phyloP scores from a whole-genome alignment of 1,284 basidiomycete species.

The Malassezia globosa region DNA sequence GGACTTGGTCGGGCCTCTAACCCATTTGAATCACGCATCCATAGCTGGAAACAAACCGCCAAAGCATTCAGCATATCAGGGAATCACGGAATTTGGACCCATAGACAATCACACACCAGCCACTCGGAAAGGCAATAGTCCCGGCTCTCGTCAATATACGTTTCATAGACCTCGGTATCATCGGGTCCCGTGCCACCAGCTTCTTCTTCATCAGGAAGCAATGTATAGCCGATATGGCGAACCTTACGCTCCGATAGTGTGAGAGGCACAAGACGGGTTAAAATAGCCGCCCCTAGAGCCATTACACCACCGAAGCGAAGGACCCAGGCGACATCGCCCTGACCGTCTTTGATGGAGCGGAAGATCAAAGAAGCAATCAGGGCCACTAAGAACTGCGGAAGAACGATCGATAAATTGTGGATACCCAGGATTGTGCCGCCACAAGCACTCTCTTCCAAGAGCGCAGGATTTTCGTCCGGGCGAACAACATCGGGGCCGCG shows the following conservation, averaged over 20 bases:
- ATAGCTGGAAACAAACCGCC: no score
- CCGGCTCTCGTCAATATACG: no score
- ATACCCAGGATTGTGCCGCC: slow-evolving; percentile 91
- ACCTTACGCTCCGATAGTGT: slow-evolving; percentile 22
- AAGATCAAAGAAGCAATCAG: slow-evolving; percentile 81
- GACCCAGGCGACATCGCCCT: slow-evolving; percentile 64
- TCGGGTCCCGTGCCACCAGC: neutral
- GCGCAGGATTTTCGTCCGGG: neutral
- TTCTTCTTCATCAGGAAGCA: slow-evolving; percentile 7
- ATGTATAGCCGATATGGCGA: neutral
- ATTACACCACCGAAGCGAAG: slow-evolving; percentile 72
- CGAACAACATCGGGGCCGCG: slow-evolving; percentile 13
- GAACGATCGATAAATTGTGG: slow-evolving; percentile 51
- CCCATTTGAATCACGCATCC: no score
- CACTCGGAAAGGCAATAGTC: no score
- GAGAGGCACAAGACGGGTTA: slow-evolving; percentile 30
- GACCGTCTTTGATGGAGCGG: slow-evolving; percentile 51
- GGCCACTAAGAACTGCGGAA: slow-evolving; percentile 54
- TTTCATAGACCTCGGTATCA: no score
- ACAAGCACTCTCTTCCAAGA: slow-evolving; percentile 43
- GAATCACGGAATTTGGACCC: no score
- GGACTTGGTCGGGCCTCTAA: no score
- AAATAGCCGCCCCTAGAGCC: slow-evolving; percentile 35
- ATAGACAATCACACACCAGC: no score
- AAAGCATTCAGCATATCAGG: no score